A percentile compares a stretch with the other conserved stretches of the same genome.
Conservation (phyloP, 108 stramenopile species). For the Nitzschia inconspicua region DNA sequence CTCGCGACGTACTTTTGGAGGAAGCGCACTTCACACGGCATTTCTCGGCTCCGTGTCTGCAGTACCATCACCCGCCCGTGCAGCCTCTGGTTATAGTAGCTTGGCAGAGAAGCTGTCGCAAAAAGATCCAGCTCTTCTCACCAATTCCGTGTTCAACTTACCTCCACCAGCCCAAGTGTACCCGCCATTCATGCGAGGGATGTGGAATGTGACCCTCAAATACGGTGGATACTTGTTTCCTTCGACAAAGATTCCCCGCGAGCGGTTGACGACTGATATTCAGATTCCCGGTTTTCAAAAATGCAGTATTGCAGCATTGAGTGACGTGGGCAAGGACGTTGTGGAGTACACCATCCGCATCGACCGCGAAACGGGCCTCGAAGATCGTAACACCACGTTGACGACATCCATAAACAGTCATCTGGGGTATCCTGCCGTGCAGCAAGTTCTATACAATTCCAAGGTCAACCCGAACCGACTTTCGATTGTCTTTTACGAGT, state of each 20-base stretch:
- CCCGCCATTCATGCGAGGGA: conserved; percentile 60
- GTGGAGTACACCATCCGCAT: conserved; percentile 45
- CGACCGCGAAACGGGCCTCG: conserved; percentile 43
- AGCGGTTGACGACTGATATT: conserved; percentile 38
- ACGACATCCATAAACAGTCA: conserved; percentile 47
- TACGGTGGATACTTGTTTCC: conserved; percentile 74
- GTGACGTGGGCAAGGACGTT: conserved; percentile 59
- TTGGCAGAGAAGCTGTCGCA: conserved; percentile 51
- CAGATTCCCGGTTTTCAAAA: conserved; percentile 79
- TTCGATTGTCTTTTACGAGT: conserved; percentile 71
- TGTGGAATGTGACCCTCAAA: conserved; percentile 49
- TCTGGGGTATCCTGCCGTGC: conserved; percentile 68
- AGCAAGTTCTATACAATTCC: conserved; percentile 57
- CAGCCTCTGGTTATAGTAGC: conserved; percentile 3
- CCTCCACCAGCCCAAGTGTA: conserved; percentile 72
- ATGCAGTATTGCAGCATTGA: conserved; percentile 57
- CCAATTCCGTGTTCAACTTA: conserved; percentile 73
- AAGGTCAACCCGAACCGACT: conserved; percentile 68
- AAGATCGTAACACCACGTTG: conserved; percentile 55
- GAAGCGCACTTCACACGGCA: too few species aligned
- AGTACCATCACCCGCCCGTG: neutral
- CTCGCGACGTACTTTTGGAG: too few species aligned
- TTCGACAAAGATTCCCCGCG: conserved; percentile 48
- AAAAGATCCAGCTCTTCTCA: conserved; percentile 55
- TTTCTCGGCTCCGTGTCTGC: conserved; percentile 4